Evolutionary conservation across 2,329 filamentous ascomycete species (phyloP).

Genomic region (Elsinoe fawcettii): DNA sequence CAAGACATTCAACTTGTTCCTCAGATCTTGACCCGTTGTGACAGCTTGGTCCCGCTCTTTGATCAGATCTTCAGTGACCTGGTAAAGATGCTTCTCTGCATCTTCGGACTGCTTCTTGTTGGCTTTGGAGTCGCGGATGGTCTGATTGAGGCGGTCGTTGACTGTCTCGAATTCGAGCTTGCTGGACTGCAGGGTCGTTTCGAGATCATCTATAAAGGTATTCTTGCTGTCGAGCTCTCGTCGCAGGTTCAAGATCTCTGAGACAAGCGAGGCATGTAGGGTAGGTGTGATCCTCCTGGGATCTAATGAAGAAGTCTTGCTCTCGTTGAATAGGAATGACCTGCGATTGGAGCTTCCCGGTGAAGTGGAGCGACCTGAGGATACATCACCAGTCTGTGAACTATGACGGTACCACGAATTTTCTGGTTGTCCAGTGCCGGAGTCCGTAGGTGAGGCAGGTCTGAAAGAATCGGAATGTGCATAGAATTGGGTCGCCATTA

Average conservation of each 20-base stretch:
- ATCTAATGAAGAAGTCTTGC: constrained; percentile 69
- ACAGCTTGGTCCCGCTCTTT: constrained; percentile 80
- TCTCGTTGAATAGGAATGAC: constrained; percentile 43
- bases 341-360: constrained; percentile 4
- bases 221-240: constrained; percentile 87
- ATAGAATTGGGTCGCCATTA: constrained; percentile 13
- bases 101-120: constrained; percentile 79
- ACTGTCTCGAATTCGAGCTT: constrained; percentile 68
- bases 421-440: constrained; percentile 2
- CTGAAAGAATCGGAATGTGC: constrained; percentile 1
- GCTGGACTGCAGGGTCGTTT: constrained; percentile 62
- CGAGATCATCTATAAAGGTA: constrained; percentile 76
- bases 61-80: constrained; percentile 73
- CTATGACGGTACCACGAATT: constrained; percentile 15
- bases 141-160: constrained; percentile 53
- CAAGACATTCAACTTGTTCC: constrained; percentile 64
- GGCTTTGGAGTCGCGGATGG: constrained; percentile 67
- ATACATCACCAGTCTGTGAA: constrained; percentile 8
- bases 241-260: constrained; percentile 80
- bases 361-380: constrained; percentile 11
- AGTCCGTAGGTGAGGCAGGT: constrained; percentile 10
- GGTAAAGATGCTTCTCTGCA: constrained; percentile 79
- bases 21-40: constrained; percentile 62
- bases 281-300: constrained; percentile 91
- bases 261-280: constrained; percentile 85